Evolutionary conservation across 164 flowering plant species (phyloP), one percentile per base, ranked within the genome.

Genomic region (Taxillus chinensis): DNA sequence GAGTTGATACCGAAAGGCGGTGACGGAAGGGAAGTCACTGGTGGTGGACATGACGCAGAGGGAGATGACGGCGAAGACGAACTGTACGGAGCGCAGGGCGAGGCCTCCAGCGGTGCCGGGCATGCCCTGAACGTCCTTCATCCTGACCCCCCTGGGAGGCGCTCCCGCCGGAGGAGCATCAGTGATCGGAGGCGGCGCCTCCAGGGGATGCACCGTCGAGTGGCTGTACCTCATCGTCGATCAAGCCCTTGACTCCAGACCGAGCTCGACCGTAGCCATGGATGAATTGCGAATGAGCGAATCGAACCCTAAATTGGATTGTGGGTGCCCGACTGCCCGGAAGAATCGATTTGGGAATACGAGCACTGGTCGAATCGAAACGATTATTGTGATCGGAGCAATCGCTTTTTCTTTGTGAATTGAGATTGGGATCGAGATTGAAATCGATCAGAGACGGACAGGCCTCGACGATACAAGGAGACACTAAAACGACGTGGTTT

Each of bases 41-140:
- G 82, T 82, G 67, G 84, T 48, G 27, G 68, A 67, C 86, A 80
- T 80, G 60, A 82, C 78, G 41, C 57, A 69, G 52, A 80, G 74
- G 11, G 84, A 69, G 12, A 70, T 54, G 17, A 60, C 41, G 3
- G 80, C 76, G 62, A 71, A 80, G 7, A 65, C 45, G 66, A 76
- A 76, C 67, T 82, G 84, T 41, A 14, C 62, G 62, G 77, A 41
- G 41, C 84, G 78, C 16, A 80, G 68, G 58, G 41, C 17, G 16
- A 82, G 80, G 8, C 81, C 81, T 6, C 80, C 81, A 5, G 55
- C 27, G 14, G 86, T 82, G 5, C 82, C 86, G 5, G 82, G 69
- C 81, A 75, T 76, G 51, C 86, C 84, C 64, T 78, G 78, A 2
- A 78, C 39, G 42, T 80, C 78, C 67, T 77, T 78, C 82, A 78